Base-by-base conservation (phyloP, 139 green algal species). In the Chlamydomonas schloesseri region DNA sequence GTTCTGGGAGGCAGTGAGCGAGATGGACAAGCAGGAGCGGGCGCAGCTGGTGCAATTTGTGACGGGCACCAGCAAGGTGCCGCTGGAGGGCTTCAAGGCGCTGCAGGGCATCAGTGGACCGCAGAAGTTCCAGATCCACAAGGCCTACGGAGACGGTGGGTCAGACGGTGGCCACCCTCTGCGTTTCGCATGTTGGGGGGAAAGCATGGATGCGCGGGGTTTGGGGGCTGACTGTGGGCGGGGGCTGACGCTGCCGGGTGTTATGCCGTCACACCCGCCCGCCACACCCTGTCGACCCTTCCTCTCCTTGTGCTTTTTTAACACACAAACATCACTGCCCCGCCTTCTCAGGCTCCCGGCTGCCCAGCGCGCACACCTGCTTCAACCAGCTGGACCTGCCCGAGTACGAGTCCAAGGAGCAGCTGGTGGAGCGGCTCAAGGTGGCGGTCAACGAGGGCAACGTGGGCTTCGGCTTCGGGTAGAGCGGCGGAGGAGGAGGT, bases 361-460 rank as follows among this genome's bases (percentile, higher is more conserved):
- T 99, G 85, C 97, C 97, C 34, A 93, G 85, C 24, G 95, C 97
- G 21, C 97, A 99, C 91, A 99, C 97, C 17, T 98, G 95, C 88
- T 99, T 99, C 94, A 99, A 99, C 91, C 96, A 98, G 93, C 92
- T 99, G 58, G 97, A 99, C 81, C 87, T 99, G 68, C 90, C 94
- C 3, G 97, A 99, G 91, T 99, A 99, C 84, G 84, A 93, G 33
- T 96, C 60, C 86, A 97, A 98, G 92, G 98, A 99, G 82, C 93
- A 98, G 90, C 94, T 99, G 68, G 78, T 84, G 55, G 97, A 99
- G 36, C 90, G 97, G n/a, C 91, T 99, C 33, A 82, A 98, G 67
- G 89, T 97, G 73, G 97, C 97, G 31, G 95, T 99, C 53, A 93
- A 94, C 60, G 96, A 99, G 87, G 97, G 95, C 21, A 91, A 75